Evolutionary conservation across 176 grass and related monocot species (phyloP), one percentile per base, ranked within the genome.

Genomic region (Cocos nucifera): DNA sequence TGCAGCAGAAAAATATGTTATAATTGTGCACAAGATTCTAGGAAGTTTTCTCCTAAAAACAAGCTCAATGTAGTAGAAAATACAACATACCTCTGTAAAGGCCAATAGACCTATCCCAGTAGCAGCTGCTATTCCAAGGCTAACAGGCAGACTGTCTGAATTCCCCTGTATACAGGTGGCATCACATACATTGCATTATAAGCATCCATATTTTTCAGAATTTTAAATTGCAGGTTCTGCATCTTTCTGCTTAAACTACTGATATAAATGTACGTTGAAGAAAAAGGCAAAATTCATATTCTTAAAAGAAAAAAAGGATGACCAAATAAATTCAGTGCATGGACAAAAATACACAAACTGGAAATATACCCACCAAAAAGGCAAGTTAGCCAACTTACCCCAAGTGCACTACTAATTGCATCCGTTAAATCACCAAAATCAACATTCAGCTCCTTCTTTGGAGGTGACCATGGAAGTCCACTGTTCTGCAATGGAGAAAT

Each of bases 71-170:
- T 25, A 77, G 54, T 35, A 6, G 17, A 30, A 48, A 5, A 22
- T 50, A 18, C 4, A 58, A 44, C 10, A 17, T 56, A 99, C 94
- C 94, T 99, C 88, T 62, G 88, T 71, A 60, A 81, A 93, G 67
- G 82, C 84, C 76, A 99, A 60, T 77, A 75, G 25, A 73, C 94
- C 77, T 50, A 99, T 77, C 65, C 94, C 88, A 72, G 94, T 77
- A 57, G 87, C 93, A 60, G 88, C 87, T 54, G 87, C 84, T 52
- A 98, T 73, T 70, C 84, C 88, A 79, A 98, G 65, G 50, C 87
- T 92, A 54, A 92, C 70, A 16, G 87, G 76, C 27, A 92, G 66
- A 67, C 88, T 81, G 69, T 89, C 84, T 65, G 79, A 58, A 71
- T 62, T 68, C 29, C 86, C 93, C 87, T 92, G 76, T 15, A 73